Evolutionary conservation across 805 yeast species (phyloP).

Genomic region (Danielia reshetovae): DNA sequence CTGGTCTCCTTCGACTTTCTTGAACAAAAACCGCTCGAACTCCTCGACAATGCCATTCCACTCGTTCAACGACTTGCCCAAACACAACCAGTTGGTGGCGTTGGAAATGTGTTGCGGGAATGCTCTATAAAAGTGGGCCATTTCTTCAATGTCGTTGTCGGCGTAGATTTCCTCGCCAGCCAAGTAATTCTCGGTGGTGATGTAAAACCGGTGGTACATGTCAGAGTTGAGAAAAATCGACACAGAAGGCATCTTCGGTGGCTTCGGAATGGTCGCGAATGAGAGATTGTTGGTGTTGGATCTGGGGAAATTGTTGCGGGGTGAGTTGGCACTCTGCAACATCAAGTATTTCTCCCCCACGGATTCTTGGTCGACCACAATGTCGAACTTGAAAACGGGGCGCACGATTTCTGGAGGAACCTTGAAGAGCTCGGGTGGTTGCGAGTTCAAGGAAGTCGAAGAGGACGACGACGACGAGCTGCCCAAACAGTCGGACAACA

Average conservation of each 20-base stretch:
- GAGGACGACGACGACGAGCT: constrained; percentile 11
- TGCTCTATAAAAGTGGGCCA: constrained; percentile 3
- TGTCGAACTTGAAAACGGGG: constrained; percentile 45
- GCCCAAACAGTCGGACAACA: constrained; percentile 15
- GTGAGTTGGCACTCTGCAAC: constrained; percentile 13
- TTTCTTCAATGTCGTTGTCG: constrained; percentile 6
- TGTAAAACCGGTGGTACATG: constrained; percentile 22
- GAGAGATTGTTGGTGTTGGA: constrained; percentile 1
- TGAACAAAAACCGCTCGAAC: constrained; percentile 38
- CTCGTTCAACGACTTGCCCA: constrained; percentile 51
- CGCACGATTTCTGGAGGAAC: constrained; percentile 43
- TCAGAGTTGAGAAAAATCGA: constrained; percentile 23
- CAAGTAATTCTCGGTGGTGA: constrained; percentile 21
- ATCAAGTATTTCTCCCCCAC: constrained; percentile 23
- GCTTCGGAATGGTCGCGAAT: constrained; percentile 11
- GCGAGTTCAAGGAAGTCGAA: constrained; percentile 4
- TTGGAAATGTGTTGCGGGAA: constrained; percentile 1
- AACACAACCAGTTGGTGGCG: constrained; percentile 6
- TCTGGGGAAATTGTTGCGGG: constrained; percentile 1
- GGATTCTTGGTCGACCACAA: constrained; percentile 41
- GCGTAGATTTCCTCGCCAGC: constrained; percentile 12
- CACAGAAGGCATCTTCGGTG: constrained; percentile 12
- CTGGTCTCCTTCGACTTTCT: constrained; percentile 20
- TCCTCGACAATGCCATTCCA: constrained; percentile 46
- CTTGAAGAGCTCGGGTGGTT: constrained; percentile 44